A percentile compares a stretch with the other conserved stretches of the same genome.
Evolutionary conservation across 1,284 basidiomycete species (phyloP).

Genomic region (Sanguinoderma infundibulare): DNA sequence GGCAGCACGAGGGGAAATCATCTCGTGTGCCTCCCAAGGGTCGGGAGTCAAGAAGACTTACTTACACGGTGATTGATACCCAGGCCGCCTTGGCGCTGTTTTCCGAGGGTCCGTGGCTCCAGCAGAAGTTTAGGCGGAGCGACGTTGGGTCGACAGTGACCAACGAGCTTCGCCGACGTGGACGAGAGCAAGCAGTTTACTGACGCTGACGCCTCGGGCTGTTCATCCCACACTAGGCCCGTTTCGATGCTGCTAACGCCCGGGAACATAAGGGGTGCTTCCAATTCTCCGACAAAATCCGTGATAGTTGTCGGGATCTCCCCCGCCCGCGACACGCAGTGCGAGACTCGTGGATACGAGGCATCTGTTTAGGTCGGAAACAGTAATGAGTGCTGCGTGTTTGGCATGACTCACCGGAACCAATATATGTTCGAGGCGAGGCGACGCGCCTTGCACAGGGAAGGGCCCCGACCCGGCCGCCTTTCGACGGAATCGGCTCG

Average conservation of each 20-base stretch:
- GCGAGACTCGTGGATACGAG: neutral
- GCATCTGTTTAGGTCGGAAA: neutral
- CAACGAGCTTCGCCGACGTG: neutral
- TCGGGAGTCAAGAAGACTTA: neutral
- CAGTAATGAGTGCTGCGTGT: neutral
- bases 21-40: neutral
- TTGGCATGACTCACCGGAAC: neutral
- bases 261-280: neutral
- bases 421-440: too few species aligned
- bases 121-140: neutral
- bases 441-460: too few species aligned
- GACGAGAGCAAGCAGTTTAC: neutral
- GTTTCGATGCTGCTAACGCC: neutral
- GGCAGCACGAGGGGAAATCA: neutral
- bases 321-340: neutral
- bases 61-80: slow-evolving; percentile 3
- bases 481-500: neutral
- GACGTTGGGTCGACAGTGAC: neutral
- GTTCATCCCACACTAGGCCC: neutral
- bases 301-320: neutral
- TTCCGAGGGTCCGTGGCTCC: too few species aligned
- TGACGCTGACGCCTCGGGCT: neutral
- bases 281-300: neutral
- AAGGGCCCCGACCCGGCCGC: neutral
- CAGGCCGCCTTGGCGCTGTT: neutral